Evolutionary conservation across 257 asterid species (phyloP).

Genomic region (Solanum medicagineum): DNA sequence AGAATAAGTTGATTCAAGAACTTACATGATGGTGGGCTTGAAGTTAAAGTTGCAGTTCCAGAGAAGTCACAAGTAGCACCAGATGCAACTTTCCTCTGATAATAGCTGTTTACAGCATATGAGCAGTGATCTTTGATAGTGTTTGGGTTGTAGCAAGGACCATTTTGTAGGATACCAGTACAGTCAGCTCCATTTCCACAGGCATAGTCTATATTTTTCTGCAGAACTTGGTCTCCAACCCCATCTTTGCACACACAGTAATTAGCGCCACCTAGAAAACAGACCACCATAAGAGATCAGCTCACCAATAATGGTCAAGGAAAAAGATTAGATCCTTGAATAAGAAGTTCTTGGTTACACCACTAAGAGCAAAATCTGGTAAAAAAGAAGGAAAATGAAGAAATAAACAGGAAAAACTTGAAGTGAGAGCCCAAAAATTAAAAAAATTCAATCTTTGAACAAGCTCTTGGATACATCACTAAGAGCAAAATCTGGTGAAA

Average conservation of each 20-base stretch:
- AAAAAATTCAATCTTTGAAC: neutral
- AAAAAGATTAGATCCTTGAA: neutral
- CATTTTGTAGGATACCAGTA: slow-evolving; percentile 40
- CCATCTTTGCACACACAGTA: slow-evolving; percentile 64
- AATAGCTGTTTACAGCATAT: slow-evolving; percentile 84
- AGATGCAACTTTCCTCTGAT: slow-evolving; percentile 37
- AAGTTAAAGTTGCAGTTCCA: slow-evolving; percentile 35
- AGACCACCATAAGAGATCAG: slow-evolving; percentile 7
- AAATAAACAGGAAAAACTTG: neutral
- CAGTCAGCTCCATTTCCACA: slow-evolving; percentile 88
- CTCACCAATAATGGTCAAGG: neutral
- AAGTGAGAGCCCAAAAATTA: neutral
- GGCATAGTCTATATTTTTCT: slow-evolving; percentile 75
- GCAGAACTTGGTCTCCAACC: slow-evolving; percentile 19
- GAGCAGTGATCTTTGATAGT: slow-evolving; percentile 73
- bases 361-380: neutral
- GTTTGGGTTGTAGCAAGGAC: slow-evolving; percentile 64
- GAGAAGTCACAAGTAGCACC: slow-evolving; percentile 57
- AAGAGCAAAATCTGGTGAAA: neutral
- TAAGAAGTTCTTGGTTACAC: neutral
- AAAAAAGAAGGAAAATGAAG: neutral
- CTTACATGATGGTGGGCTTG: slow-evolving; percentile 36
- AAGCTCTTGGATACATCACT: neutral
- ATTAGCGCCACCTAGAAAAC: slow-evolving; percentile 29
- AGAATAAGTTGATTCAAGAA: neutral